A percentile compares a stretch with the other conserved stretches of the same genome.
Evolutionary conservation across 192 early-diverging fungal species (phyloP).

Genomic region (Spizellomyces punctatus): DNA sequence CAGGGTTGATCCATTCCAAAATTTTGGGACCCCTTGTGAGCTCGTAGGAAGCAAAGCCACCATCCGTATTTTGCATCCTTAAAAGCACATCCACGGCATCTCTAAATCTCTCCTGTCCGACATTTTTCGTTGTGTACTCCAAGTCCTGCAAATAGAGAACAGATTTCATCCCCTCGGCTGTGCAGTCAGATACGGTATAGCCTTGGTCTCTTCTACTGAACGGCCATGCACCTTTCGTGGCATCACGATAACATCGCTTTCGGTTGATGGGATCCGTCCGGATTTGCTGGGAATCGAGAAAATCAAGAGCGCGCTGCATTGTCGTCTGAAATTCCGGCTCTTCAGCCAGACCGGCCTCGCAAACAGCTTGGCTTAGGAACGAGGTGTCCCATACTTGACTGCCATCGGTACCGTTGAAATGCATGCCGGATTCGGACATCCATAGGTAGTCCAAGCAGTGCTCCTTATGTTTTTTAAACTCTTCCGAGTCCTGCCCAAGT

Average conservation of each 20-base stretch:
- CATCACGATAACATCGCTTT: conserved; percentile 76
- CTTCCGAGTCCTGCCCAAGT: conserved; percentile 80
- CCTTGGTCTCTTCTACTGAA: conserved; percentile 92
- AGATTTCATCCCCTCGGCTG: conserved; percentile 88
- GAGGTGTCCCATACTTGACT: conserved; percentile 97
- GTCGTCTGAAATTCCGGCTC: conserved; percentile 68
- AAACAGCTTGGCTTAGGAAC: conserved; percentile 80
- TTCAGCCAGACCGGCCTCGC: conserved; percentile 70
- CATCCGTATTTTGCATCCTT: conserved; percentile 88
- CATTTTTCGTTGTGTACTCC: conserved; percentile 37
- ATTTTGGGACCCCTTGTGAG: conserved; percentile 72
- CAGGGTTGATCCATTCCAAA: conserved; percentile 90
- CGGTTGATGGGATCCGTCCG: conserved; percentile 68
- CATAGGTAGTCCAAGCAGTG: conserved; percentile 88
- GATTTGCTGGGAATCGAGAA: conserved; percentile 84
- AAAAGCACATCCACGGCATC: conserved; percentile 91
- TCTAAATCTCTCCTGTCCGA: conserved; percentile 72
- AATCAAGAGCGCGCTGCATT: conserved; percentile 72
- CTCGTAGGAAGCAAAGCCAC: conserved; percentile 96
- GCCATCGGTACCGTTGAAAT: conserved; percentile 95
- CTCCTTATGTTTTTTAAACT: conserved; percentile 73
- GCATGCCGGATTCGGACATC: conserved; percentile 88
- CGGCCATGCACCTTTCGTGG: conserved; percentile 92
- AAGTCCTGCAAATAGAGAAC: conserved; percentile 75
- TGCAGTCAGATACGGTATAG: conserved; percentile 95